Evolutionary conservation across 2,329 filamentous ascomycete genomes (phyloP), one percentile per base, ranked within the genome.

Genomic region (Penicillium rolfsii): DNA sequence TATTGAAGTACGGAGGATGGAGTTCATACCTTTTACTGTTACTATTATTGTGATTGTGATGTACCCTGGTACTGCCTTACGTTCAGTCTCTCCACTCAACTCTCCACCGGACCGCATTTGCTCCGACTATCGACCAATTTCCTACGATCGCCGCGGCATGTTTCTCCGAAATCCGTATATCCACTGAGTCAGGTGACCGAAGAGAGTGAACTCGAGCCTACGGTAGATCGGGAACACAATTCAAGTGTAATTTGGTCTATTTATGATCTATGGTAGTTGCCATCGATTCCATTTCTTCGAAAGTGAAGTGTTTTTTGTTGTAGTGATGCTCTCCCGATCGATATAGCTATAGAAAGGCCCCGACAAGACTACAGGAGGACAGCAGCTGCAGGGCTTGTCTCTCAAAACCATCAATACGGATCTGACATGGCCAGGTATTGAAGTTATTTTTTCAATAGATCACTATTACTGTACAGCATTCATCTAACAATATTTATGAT

Each of bases 31-130:
- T 22, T 1, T 22, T 22, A 22, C 19, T 22, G 19, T 22, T 22
- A 22, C 19, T 22, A 22, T 22, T 22, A 22, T 22, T 22, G 19
- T 22, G 19, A 22, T 22, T 22, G 19, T 22, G 19, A 22, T 36
- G 16, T 36, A n/a, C 11, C 16, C 26, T 49, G 28, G 49, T 52
- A 35, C n/a, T 9, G 35, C 19, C 14, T 40, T 19, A 5, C 24
- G 14, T 40, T n/a, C 57, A 50, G 48, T 35, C 48, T 35, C 48
- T 35, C 48, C 48, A 50, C 30, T 35, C 26, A 30, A 16, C 28
- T 35, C 48, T 50, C 48, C 48, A 50, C 48, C 24, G 22, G 9
- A n/a, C 26, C 45, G 16, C 45, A 43, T 30, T 48, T 36, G 19
- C 19, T 22, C 19, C 19, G 19, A 14, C 16, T n/a, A 30, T 30